A percentile compares a stretch with the other conserved stretches of the same genome.
These are phyloP conservation scores for Aspergillus sojae DNA, from an alignment of 2,329 filamentous ascomycete species.

Conservation along the genomic window DNA sequence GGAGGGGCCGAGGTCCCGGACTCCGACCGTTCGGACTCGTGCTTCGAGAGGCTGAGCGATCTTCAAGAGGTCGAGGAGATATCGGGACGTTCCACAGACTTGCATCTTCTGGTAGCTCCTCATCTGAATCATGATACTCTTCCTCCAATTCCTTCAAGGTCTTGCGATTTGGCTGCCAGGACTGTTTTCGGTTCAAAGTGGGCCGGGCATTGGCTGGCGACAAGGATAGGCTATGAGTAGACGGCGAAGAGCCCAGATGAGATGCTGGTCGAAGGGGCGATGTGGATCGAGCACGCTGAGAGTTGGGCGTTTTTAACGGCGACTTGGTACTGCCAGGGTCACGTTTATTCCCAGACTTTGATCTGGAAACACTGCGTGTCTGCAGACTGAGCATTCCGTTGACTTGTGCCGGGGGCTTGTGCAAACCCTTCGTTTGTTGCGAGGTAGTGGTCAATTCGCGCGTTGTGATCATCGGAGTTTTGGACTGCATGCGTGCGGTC, in stretches of 20 bases:
- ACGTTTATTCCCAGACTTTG: slow-evolving; percentile 27
- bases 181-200: slow-evolving; percentile 37
- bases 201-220: slow-evolving; percentile 25
- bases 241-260: slow-evolving; percentile 28
- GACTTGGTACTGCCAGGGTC: slow-evolving; percentile 27
- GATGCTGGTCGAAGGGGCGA: slow-evolving; percentile 32
- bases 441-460: slow-evolving; percentile 38
- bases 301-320: slow-evolving; percentile 30
- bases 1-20: slow-evolving; percentile 44
- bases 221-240: slow-evolving; percentile 29
- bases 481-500: slow-evolving; percentile 29
- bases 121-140: slow-evolving; percentile 55
- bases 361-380: slow-evolving; percentile 28
- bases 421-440: slow-evolving; percentile 26
- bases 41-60: slow-evolving; percentile 42
- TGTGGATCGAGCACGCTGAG: slow-evolving; percentile 35
- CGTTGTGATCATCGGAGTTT: slow-evolving; percentile 31
- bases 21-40: slow-evolving; percentile 47
- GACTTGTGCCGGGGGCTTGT: slow-evolving; percentile 28
- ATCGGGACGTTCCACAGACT: slow-evolving; percentile 55
- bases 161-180: slow-evolving; percentile 50
- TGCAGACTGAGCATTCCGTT: slow-evolving; percentile 32
- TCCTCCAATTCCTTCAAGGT: slow-evolving; percentile 52
- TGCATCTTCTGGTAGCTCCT: slow-evolving; percentile 54
- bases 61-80: slow-evolving; percentile 47